A percentile compares a stretch with the other conserved stretches of the same genome.
These are phyloP conservation scores for Neoascochyta sp. DNA, from an alignment of 2,329 filamentous ascomycete genomes.

Conservation along the genomic window DNA sequence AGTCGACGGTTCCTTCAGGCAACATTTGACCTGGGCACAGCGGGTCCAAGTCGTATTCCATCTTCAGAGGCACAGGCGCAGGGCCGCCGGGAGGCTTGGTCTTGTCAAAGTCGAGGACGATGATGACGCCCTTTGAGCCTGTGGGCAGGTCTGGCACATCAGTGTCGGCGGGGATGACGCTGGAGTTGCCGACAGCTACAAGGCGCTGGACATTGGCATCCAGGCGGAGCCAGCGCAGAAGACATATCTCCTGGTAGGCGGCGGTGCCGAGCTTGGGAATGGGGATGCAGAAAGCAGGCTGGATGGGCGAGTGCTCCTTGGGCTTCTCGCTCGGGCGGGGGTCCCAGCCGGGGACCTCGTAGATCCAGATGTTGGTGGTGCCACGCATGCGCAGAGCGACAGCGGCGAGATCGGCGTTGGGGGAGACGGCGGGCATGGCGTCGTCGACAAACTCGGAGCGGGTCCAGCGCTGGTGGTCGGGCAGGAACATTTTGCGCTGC, in stretches of 20 bases:
- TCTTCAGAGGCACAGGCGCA: slow-evolving; percentile 25
- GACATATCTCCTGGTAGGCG: slow-evolving; percentile 36
- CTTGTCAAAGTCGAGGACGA: slow-evolving; percentile 40
- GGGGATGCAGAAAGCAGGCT: slow-evolving; percentile 38
- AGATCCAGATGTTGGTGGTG: slow-evolving; percentile 40
- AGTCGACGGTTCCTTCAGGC: slow-evolving; percentile 40
- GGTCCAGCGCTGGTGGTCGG: slow-evolving; percentile 38
- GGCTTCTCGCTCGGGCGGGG: slow-evolving; percentile 26
- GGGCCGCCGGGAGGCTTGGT: slow-evolving; percentile 19
- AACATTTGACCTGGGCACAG: slow-evolving; percentile 38
- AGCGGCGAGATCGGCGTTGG: slow-evolving; percentile 37
- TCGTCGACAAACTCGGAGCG: slow-evolving; percentile 40
- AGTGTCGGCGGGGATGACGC: slow-evolving; percentile 16
- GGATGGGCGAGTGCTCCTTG: slow-evolving; percentile 30
- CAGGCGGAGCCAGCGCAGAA: slow-evolving; percentile 36
- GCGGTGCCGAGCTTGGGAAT: slow-evolving; percentile 31
- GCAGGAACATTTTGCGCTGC: slow-evolving; percentile 38
- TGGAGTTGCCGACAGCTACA: slow-evolving; percentile 39
- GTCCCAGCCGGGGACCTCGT: slow-evolving; percentile 37
- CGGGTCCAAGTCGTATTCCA: slow-evolving; percentile 37
- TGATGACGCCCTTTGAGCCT: slow-evolving; percentile 37
- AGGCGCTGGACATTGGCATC: slow-evolving; percentile 32
- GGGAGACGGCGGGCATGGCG: slow-evolving; percentile 41
- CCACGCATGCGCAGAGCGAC: slow-evolving; percentile 38
- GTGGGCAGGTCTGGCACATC: slow-evolving; percentile 26